phyloP scores from a whole-genome alignment of 371 early-diverging fungal genomes.

The Mortierella sp. region DNA sequence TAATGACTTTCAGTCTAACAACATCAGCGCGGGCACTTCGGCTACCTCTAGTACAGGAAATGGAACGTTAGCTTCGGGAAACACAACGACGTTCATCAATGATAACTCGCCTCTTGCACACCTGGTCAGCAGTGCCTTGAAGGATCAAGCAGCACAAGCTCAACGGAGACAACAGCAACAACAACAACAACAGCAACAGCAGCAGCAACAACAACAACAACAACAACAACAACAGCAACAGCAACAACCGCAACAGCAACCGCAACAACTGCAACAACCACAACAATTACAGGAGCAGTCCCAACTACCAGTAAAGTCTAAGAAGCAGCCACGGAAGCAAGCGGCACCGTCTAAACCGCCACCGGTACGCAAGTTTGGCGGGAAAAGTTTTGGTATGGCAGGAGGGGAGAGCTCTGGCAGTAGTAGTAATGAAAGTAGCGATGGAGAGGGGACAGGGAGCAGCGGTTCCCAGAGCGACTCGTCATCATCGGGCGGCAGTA shows the following conservation, averaged over 20 bases:
- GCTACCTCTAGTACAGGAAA: conserved; percentile 6
- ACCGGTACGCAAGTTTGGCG: conserved; percentile 54
- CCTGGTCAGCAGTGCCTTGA: conserved; percentile 38
- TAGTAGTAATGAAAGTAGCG: conserved; percentile 53
- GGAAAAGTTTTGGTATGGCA: conserved; percentile 52
- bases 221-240: conserved; percentile 7
- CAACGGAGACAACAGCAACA: neutral
- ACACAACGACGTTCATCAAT: conserved; percentile 24
- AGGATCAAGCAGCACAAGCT: conserved; percentile 28
- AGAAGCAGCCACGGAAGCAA: conserved; percentile 34
- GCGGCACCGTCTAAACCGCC: conserved; percentile 28
- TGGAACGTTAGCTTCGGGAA: conserved; percentile 13
- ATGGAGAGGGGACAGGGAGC: conserved; percentile 53
- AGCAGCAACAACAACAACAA: neutral
- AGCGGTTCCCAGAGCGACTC: conserved; percentile 55
- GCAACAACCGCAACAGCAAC: neutral
- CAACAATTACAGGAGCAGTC: neutral
- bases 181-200: neutral
- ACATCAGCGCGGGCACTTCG: neutral
- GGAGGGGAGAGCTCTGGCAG: conserved; percentile 53
- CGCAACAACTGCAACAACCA: neutral
- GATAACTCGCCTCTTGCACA: conserved; percentile 39
- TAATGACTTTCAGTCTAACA: conserved; percentile 11
- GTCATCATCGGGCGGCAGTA: conserved; percentile 41
- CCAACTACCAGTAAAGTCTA: conserved; percentile 21